phyloP scores from a whole-genome alignment of 441 rosid genomes.

The Melianthus villosus region DNA sequence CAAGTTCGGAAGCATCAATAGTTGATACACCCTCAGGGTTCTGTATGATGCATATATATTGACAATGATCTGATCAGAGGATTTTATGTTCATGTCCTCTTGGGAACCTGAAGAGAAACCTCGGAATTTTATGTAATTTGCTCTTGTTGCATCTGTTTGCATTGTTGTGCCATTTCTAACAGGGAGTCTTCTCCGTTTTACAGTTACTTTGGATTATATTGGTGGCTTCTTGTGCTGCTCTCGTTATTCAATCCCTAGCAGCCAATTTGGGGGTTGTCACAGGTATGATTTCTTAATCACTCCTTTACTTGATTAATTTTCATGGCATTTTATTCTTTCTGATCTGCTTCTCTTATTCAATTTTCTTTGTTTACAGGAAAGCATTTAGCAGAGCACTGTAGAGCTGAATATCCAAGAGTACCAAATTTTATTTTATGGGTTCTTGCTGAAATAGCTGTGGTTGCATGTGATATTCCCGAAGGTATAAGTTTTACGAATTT shows the following conservation, averaged over 20 bases:
- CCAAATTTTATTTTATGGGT: conserved; percentile 75
- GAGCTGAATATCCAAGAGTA: conserved; percentile 54
- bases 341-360: not conserved
- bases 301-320: too few relatives aligned
- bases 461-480: conserved; percentile 96
- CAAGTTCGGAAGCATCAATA: too few relatives aligned
- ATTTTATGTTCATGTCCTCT: too few relatives aligned
- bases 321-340: too few relatives aligned
- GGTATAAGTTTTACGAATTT: conserved; percentile 26
- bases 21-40: too few relatives aligned
- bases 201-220: conserved; percentile 92
- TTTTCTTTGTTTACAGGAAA: conserved; percentile 34
- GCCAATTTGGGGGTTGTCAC: conserved; percentile 96
- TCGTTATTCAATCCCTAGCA: conserved; percentile 74
- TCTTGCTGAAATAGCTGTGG: conserved; percentile 76
- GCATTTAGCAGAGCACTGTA: conserved; percentile 89
- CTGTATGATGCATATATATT: too few relatives aligned
- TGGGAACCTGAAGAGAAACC: too few relatives aligned
- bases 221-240: conserved; percentile 86
- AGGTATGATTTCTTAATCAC: conserved; percentile 16
- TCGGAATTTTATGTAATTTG: too few relatives aligned
- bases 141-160: too few relatives aligned
- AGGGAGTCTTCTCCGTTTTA: conserved; percentile 7
- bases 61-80: too few relatives aligned
- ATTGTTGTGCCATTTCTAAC: too few relatives aligned